Evolutionary conservation across 768 basidiomycete genomes (phyloP).

Genomic region (Serendipita indica): DNA sequence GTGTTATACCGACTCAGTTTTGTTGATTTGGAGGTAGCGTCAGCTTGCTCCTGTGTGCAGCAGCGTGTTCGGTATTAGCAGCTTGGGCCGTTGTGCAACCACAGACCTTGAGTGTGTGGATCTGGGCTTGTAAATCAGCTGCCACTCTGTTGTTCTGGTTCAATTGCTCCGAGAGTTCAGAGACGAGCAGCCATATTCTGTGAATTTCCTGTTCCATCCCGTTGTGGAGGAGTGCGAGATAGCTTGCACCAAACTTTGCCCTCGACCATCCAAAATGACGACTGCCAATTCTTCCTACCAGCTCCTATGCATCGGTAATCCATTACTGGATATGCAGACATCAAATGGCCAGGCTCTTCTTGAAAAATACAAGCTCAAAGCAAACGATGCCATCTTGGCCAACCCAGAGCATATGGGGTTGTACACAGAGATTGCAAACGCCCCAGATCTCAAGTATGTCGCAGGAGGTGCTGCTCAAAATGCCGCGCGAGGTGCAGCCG

Average conservation of each 20-base stretch:
- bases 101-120: conserved; percentile 57
- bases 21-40: neutral
- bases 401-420: conserved; percentile 77
- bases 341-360: conserved; percentile 69
- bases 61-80: neutral
- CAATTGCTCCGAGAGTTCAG: conserved; percentile 73
- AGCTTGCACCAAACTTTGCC: neutral
- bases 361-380: conserved; percentile 76
- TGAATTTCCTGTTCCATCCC: conserved; percentile 17
- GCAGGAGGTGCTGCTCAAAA: conserved; percentile 97
- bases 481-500: conserved; percentile 89
- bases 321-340: conserved; percentile 93
- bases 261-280: conserved; percentile 16
- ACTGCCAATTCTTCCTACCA: conserved; percentile 27
- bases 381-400: conserved; percentile 94
- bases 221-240: neutral
- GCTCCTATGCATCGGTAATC: conserved; percentile 88
- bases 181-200: conserved; percentile 66
- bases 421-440: conserved; percentile 73
- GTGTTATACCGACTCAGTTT: conserved; percentile 10
- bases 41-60: neutral
- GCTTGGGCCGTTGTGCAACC: neutral
- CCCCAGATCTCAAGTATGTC: conserved; percentile 72
- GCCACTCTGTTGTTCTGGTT: conserved; percentile 68
- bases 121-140: conserved; percentile 48